Percentiles rank a stretch among this genome's conserved stretches.
phyloP scores from a whole-genome alignment of 371 early-diverging fungal species.

The Mucor plumbeus region DNA sequence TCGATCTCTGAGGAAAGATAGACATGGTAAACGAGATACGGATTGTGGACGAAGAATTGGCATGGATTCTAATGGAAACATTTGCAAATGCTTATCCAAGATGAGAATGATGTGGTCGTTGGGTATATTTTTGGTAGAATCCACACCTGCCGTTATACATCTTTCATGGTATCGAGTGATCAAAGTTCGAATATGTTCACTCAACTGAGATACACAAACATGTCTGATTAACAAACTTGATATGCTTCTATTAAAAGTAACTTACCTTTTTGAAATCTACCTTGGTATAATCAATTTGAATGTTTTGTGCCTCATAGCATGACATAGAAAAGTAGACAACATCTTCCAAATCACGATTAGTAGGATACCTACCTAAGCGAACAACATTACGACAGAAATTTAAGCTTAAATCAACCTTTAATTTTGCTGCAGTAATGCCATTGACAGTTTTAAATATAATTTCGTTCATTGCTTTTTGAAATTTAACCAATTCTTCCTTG shows the following conservation, averaged over 20 bases:
- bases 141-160: constrained; percentile 18
- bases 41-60: constrained; percentile 72
- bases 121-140: constrained; percentile 25
- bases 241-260: neutral
- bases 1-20: constrained; percentile 75
- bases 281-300: constrained; percentile 52
- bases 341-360: constrained; percentile 65
- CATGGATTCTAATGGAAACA: constrained; percentile 87
- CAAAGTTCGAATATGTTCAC: constrained; percentile 18
- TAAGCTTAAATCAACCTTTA: constrained; percentile 48
- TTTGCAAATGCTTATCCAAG: constrained; percentile 80
- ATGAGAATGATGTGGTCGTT: constrained; percentile 78
- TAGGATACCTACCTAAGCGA: constrained; percentile 58
- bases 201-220: constrained; percentile 21
- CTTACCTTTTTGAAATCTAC: constrained; percentile 61
- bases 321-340: constrained; percentile 73
- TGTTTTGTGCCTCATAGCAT: constrained; percentile 56
- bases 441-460: constrained; percentile 17
- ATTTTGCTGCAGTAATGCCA: neutral
- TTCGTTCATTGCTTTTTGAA: constrained; percentile 27
- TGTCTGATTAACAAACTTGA: no score
- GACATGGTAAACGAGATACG: constrained; percentile 82
- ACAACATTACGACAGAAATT: constrained; percentile 65
- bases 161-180: constrained; percentile 35
- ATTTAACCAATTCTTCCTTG: constrained; percentile 25